Evolutionary conservation across 306 rosid species (phyloP).

Genomic region (Dalbergia cultrata): DNA sequence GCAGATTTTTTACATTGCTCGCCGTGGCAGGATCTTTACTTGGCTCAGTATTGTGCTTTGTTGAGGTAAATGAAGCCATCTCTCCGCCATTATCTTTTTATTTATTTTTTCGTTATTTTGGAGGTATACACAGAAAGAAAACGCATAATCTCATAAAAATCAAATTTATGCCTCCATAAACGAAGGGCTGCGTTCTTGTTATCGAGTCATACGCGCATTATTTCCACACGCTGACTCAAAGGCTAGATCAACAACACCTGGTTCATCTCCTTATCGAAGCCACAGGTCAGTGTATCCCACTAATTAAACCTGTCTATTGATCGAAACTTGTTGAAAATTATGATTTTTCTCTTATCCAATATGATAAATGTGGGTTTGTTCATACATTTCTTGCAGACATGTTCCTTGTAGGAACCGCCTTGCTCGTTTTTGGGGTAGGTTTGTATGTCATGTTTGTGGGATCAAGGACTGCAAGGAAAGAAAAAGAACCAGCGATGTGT

Average conservation of each 20-base stretch:
- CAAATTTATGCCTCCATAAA: neutral
- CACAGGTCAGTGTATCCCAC: slow-evolving; percentile 38
- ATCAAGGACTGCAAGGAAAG: slow-evolving; percentile 22
- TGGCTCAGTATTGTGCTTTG: slow-evolving; percentile 56
- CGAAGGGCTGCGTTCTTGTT: slow-evolving; percentile 55
- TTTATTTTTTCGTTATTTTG: neutral
- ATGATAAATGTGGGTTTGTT: neutral
- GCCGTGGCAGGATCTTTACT: slow-evolving; percentile 59
- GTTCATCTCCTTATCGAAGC: slow-evolving; percentile 58
- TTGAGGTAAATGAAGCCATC: slow-evolving; percentile 46
- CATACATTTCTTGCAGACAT: slow-evolving; percentile 44
- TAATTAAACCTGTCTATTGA: neutral
- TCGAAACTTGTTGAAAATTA: neutral
- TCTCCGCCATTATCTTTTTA: neutral
- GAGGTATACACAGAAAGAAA: neutral
- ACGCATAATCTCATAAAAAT: neutral
- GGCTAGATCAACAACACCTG: slow-evolving; percentile 48
- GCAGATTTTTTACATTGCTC: slow-evolving; percentile 57
- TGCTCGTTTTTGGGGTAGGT: slow-evolving; percentile 53
- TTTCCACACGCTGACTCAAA: slow-evolving; percentile 42
- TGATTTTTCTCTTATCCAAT: neutral
- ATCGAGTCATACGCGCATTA: slow-evolving; percentile 46
- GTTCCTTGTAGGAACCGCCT: slow-evolving; percentile 59
- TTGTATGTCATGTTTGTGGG: slow-evolving; percentile 58
- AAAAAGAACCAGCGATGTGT: neutral